phyloP scores from a whole-genome alignment of 2,329 filamentous ascomycete genomes.

The Apiospora sp. region DNA sequence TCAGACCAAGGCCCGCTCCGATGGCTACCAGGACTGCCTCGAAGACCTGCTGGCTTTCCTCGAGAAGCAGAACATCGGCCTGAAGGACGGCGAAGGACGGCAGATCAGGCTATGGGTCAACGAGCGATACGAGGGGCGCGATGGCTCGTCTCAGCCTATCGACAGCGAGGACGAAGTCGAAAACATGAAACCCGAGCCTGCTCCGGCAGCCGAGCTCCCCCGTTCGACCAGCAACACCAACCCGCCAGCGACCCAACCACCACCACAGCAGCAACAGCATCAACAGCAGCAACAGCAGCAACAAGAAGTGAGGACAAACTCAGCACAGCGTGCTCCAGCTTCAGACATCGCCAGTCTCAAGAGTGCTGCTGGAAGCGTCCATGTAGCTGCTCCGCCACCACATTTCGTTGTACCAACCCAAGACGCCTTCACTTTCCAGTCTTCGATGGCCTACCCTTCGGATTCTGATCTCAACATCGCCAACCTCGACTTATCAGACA shows the following conservation, averaged over 20 bases:
- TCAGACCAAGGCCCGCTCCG: conserved; percentile 75
- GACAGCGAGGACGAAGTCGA: conserved; percentile 76
- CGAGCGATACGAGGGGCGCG: conserved; percentile 72
- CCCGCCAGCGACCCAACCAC: conserved; percentile 33
- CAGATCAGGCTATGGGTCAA: conserved; percentile 70
- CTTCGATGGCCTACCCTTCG: conserved; percentile 65
- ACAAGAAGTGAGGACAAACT: conserved; percentile 46
- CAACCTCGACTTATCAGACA: conserved; percentile 67
- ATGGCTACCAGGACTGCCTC: conserved; percentile 93
- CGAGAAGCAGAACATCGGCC: conserved; percentile 80
- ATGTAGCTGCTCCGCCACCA: conserved; percentile 34
- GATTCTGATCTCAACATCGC: conserved; percentile 67
- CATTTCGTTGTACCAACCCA: conserved; percentile 61
- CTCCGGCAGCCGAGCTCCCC: conserved; percentile 65
- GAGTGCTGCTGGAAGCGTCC: conserved; percentile 24
- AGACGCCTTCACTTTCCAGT: conserved; percentile 75
- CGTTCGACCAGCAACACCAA: conserved; percentile 50
- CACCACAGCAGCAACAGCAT: conserved; percentile 41
- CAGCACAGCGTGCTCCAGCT: conserved; percentile 40
- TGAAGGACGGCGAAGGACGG: conserved; percentile 80
- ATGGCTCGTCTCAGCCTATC: conserved; percentile 59
- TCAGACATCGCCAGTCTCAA: conserved; percentile 29
- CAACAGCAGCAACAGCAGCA: conserved; percentile 36
- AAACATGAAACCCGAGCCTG: conserved; percentile 60
- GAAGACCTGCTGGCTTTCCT: conserved; percentile 88